A percentile compares a stretch with the other conserved stretches of the same genome.
Evolutionary conservation across 2,329 filamentous ascomycete species (phyloP).

Genomic region (Botrytis pseudocinerea): DNA sequence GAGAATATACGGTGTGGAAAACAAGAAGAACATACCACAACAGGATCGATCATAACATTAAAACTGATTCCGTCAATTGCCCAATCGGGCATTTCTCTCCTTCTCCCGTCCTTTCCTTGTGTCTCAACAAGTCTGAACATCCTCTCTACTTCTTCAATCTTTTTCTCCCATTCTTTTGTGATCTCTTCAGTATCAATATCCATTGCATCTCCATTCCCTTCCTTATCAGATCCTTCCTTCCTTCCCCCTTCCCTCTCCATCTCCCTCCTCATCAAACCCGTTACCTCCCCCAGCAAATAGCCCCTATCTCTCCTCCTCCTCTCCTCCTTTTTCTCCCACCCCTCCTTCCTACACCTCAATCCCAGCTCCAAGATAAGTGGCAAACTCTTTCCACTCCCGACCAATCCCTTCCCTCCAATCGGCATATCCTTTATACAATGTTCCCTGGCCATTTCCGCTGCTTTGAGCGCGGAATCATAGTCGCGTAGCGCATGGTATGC

Average conservation of each 20-base stretch:
- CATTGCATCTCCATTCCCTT: conserved; percentile 47
- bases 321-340: conserved; percentile 77
- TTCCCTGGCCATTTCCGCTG: conserved; percentile 11
- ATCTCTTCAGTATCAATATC: conserved; percentile 46
- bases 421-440: conserved; percentile 16
- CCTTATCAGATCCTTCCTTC: conserved; percentile 47
- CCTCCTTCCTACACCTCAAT: conserved; percentile 77
- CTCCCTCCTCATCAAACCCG: conserved; percentile 52
- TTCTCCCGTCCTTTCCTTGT: conserved; percentile 50
- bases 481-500: conserved; percentile 49
- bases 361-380: conserved; percentile 72
- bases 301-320: conserved; percentile 56
- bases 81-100: conserved; percentile 63
- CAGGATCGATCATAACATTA: conserved; percentile 70
- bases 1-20: neutral
- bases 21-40: conserved; percentile 41
- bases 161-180: conserved; percentile 49
- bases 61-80: conserved; percentile 76
- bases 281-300: conserved; percentile 61
- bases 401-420: conserved; percentile 61
- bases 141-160: conserved; percentile 47
- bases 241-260: conserved; percentile 46
- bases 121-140: conserved; percentile 53
- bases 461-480: conserved; percentile 5
- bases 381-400: conserved; percentile 46